Evolutionary conservation across 2,329 filamentous ascomycete genomes (phyloP), one percentile per base, ranked within the genome.

Genomic region (Lecanicillium sp.): DNA sequence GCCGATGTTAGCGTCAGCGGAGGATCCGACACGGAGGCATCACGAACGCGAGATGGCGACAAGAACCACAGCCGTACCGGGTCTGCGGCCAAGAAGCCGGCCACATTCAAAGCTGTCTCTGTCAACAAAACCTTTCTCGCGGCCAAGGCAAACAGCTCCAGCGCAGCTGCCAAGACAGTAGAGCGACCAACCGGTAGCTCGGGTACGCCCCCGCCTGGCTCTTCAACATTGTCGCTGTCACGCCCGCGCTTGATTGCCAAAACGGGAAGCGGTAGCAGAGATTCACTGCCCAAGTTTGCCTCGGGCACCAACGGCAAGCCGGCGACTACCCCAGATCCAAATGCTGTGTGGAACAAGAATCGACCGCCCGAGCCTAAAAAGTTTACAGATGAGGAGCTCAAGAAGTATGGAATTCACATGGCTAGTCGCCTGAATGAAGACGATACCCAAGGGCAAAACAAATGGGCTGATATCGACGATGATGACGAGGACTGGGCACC

Each of bases 391-490:
- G 87, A 94, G 57, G 87, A 94, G 56, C 70, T 94, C 53, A 84
- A 87, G 57, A 85, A 87, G 56, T 88, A 86, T 59, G 86, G 87
- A 22, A 92, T 92, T 52, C 87, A 92, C 56, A 75, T 94, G 62
- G 84, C 86, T 41, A 87, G 75, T 50, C 80, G 87, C 49, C 66
- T 92, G 41, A 81, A 87, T 47, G 74, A 83, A 36, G 84, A 90
- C 48, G 84, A 88, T 55, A 61, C 70, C 38, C 77, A 77, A 42
- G 84, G 84, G 43, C 83, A 88, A 51, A 79, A 81, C 22, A 90
- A 89, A 57, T 94, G 87, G 87, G 87, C 86, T 17, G 87, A 94
- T 54, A 89, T 90, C 44, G 87, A 92, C 44, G 87, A 92, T 42
- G 86, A 92, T 47, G 84, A 89, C 52, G 87, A 92, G 28, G 85